Base-by-base conservation (phyloP, 345 rosid species). In the Theobroma cacao region DNA sequence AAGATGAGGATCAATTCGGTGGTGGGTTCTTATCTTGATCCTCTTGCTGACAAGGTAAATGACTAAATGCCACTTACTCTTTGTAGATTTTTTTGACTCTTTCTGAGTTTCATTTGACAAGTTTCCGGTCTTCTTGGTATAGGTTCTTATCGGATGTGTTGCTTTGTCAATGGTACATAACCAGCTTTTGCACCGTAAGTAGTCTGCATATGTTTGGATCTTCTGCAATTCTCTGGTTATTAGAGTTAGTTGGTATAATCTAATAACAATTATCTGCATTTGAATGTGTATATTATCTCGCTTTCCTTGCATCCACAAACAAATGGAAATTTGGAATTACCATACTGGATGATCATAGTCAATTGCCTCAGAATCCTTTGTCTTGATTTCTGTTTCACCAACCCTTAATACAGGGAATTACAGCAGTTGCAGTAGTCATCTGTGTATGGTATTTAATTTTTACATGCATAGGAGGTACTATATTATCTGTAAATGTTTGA, bases 11-110 rank as follows among this genome's bases (percentile, higher is more conserved):
- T 94, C 70, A 43, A 92, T 81, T 96, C 99, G 33, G 98, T 96
- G 1, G 97, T 92, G 84, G 99, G 99, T 66, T 94, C 99, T 1
- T 92, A 96, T 86, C 97, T 96, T 77, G 98, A 96, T 84, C 99
- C 99, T 63, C 92, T 96, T 76, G 99, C 97, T 40, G 99, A 96
- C 85, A 96, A 96, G 96, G 99, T 94, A 72, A 78, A 40, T 50
- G 61, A 71, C 18, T 50, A 50, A n/a, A 50, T 31, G 61, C 45
- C 60, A 18, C 43, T 50, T 68, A 5, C 26, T 26, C 41, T 31
- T 50, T 71, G 2, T 20, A 50, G 7, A 28, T 20, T 71, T 50
- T 31, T 9, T 11, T 62, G 71, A 22, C 69, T 41, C 4, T 45
- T 26, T n/a, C 24, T 36, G 56, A 59, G 18, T 53, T 6, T 70